Base-by-base conservation (phyloP, 768 basidiomycete genomes). In the Mycena epipterygia region DNA sequence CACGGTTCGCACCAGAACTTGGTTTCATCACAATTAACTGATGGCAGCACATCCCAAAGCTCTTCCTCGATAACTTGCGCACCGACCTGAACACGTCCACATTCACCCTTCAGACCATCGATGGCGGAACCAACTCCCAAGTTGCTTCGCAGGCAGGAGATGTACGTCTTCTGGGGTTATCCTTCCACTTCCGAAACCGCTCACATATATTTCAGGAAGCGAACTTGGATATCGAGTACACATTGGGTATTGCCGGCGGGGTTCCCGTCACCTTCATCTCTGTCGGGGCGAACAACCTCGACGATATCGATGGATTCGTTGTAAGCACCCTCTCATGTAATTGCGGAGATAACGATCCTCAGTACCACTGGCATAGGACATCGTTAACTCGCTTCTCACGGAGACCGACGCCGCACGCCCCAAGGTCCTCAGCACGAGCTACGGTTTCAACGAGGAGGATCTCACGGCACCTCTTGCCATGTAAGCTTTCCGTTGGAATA, bases 181-280 rank as follows among this genome's bases (percentile, higher is more conserved):
- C n/a, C n/a, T n/a, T n/a, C n/a, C n/a, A n/a, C n/a, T n/a, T n/a
- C n/a, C n/a, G n/a, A n/a, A n/a, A n/a, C n/a, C n/a, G n/a, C n/a
- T 29, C 27, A 30, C 51, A 29, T 6, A 29, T 19, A 7, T 19
- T 30, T 3, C 16, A 63, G 46, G 79, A 89, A 67, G 67, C 67
- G 68, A 67, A 83, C 70, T 79, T 88, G 4, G 87, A 89, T 73
- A 77, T 89, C 6, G 75, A 88, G 73, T 25, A 84, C 85, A 83
- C 76, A 73, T 46, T 70, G 25, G 55, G 84, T 80, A 1, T 84
- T 80, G 2, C 82, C 78, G 27, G 79, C 77, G 68, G 76, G 73
- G 37, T 85, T 79, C 74, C 81, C 70, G 72, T 81, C 79, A 66
- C 81, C 80, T 35, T 82, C 80, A 23, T 82, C 80, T 30, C 79